phyloP scores from a whole-genome alignment of 805 yeast genomes.

The Kuraishia hungarica region DNA sequence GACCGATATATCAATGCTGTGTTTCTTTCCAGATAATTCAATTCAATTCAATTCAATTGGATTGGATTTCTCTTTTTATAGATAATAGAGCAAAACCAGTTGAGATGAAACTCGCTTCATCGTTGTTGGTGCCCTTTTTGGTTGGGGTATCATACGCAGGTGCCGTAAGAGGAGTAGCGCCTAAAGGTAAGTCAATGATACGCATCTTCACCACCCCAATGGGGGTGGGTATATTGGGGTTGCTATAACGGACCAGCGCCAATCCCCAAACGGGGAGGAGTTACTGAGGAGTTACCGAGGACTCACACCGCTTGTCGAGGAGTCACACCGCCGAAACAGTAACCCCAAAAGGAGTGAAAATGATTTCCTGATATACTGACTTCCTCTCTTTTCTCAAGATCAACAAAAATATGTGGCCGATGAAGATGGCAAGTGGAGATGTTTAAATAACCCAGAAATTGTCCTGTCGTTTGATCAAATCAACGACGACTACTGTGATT shows the following conservation, averaged over 20 bases:
- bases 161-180: slow-evolving; percentile 1
- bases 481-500: slow-evolving; percentile 89
- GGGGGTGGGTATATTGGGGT: no score
- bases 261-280: no score
- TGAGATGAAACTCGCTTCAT: not conserved
- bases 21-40: no score
- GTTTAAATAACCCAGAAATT: slow-evolving; percentile 62
- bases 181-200: not conserved
- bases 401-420: slow-evolving; percentile 43
- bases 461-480: slow-evolving; percentile 50
- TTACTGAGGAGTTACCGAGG: no score
- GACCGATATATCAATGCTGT: not conserved
- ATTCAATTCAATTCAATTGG: not conserved
- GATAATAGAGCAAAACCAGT: not conserved
- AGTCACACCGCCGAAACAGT: no score
- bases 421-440: slow-evolving; percentile 50
- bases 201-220: no score
- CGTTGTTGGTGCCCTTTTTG: not conserved
- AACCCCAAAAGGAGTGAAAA: no score
- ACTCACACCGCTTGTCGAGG: no score
- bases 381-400: slow-evolving; percentile 14
- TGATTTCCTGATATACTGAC: not conserved
- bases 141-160: not conserved
- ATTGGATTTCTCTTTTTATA: no score
- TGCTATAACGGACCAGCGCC: no score